phyloP scores from a whole-genome alignment of 1,284 basidiomycete species.

The Sanghuangporus sanghuang region DNA sequence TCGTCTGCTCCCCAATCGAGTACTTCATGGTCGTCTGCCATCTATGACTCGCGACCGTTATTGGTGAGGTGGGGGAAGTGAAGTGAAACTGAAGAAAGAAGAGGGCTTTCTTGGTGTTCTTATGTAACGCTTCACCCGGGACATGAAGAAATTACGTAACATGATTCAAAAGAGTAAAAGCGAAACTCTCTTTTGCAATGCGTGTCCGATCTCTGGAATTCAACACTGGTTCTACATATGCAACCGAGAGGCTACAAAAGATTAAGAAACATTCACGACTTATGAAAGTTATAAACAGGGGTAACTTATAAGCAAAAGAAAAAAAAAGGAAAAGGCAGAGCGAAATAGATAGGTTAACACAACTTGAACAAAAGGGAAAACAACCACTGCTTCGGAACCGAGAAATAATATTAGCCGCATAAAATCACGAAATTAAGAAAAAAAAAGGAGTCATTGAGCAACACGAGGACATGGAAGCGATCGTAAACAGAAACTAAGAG shows the following conservation, averaged over 20 bases:
- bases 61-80: neutral
- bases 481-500: neutral
- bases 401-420: neutral
- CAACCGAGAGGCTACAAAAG: constrained; percentile 6
- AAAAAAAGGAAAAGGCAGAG: neutral
- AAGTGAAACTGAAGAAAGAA: neutral
- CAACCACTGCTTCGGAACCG: neutral
- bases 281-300: neutral
- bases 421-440: neutral
- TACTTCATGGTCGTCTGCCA: constrained; percentile 65
- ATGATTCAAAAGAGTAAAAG: neutral
- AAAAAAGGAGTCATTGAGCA: neutral
- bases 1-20: constrained; percentile 76
- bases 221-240: constrained; percentile 1
- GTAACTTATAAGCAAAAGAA: neutral
- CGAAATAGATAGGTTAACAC: too few relatives aligned
- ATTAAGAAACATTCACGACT: neutral
- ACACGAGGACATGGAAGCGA: neutral
- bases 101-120: neutral
- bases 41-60: constrained; percentile 26
- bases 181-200: too few relatives aligned
- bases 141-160: neutral
- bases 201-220: neutral
- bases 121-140: neutral
- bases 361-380: neutral